phyloP scores from a whole-genome alignment of 768 basidiomycete species.

The Kwoniella europaea region DNA sequence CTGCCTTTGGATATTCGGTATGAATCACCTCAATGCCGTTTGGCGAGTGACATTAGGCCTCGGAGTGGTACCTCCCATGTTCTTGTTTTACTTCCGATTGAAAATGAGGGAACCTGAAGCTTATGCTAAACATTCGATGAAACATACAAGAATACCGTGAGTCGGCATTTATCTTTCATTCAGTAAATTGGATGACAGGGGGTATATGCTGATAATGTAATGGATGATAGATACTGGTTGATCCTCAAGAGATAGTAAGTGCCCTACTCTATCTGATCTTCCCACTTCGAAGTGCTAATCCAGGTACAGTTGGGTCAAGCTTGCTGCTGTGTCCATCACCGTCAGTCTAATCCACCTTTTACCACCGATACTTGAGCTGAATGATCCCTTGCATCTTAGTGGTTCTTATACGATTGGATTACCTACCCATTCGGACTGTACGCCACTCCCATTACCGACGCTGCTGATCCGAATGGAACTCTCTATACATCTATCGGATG shows the following conservation, averaged over 20 bases:
- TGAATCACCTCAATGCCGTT: slow-evolving; percentile 78
- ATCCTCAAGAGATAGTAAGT: slow-evolving; percentile 72
- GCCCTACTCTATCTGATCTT: not conserved
- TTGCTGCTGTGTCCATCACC: slow-evolving; percentile 73
- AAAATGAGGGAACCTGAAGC: slow-evolving; percentile 75
- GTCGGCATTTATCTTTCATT: slow-evolving; percentile 2
- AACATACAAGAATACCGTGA: slow-evolving; percentile 70
- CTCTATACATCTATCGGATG: slow-evolving; percentile 76
- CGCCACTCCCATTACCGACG: slow-evolving; percentile 70
- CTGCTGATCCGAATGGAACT: slow-evolving; percentile 65
- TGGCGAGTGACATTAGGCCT: slow-evolving; percentile 87
- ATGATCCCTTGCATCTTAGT: slow-evolving; percentile 3
- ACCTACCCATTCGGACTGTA: slow-evolving; percentile 70
- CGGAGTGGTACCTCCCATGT: slow-evolving; percentile 76
- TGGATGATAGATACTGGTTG: slow-evolving; percentile 66
- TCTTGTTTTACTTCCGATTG: slow-evolving; percentile 85
- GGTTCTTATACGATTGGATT: slow-evolving; percentile 45
- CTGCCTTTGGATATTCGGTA: slow-evolving; percentile 84
- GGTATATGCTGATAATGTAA: too few relatives aligned
- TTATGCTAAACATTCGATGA: slow-evolving; percentile 81
- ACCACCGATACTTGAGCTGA: not conserved
- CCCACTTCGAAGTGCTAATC: too few relatives aligned
- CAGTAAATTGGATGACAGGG: too few relatives aligned
- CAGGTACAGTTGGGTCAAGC: slow-evolving; percentile 65
- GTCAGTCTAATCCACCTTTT: slow-evolving; percentile 1